phyloP scores from a whole-genome alignment of 768 basidiomycete genomes.

The Clavulina sp. region DNA sequence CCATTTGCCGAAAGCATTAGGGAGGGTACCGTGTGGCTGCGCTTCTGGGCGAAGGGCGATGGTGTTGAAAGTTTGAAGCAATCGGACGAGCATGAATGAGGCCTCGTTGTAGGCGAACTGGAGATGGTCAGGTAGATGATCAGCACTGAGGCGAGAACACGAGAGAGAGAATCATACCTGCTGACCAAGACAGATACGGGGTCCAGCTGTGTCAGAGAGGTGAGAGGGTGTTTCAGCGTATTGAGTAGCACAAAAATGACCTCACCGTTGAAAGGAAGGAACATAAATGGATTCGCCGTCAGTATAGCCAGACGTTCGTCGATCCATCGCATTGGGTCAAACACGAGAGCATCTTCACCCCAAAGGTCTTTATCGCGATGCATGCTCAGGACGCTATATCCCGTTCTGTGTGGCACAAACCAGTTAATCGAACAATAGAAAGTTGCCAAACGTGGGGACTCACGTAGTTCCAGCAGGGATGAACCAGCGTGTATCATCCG shows the following conservation, averaged over 20 bases:
- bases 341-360: slow-evolving; percentile 62
- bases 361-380: slow-evolving; percentile 28
- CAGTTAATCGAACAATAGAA: no score
- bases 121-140: no score
- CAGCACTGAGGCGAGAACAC: no score
- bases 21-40: slow-evolving; percentile 43
- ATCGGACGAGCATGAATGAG: slow-evolving; percentile 44
- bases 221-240: background rate
- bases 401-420: no score
- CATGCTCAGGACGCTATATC: background rate
- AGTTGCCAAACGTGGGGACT: no score
- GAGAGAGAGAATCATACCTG: slow-evolving; percentile 17
- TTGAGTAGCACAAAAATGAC: no score
- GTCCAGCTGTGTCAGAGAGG: slow-evolving; percentile 25
- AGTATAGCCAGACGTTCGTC: slow-evolving; percentile 25
- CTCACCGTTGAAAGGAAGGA: slow-evolving; percentile 44
- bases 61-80: slow-evolving; percentile 40
- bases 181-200: slow-evolving; percentile 23
- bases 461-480: slow-evolving; percentile 8
- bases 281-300: slow-evolving; percentile 35
- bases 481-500: slow-evolving; percentile 8
- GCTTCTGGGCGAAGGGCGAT: slow-evolving; percentile 30
- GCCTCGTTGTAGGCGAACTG: slow-evolving; percentile 30
- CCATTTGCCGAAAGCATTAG: slow-evolving; percentile 21
- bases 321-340: slow-evolving; percentile 66